Percentiles rank a stretch among this genome's conserved stretches.
phyloP scores from a whole-genome alignment of 1,284 basidiomycete species.

The Cutaneotrichosporon spelunceum region DNA sequence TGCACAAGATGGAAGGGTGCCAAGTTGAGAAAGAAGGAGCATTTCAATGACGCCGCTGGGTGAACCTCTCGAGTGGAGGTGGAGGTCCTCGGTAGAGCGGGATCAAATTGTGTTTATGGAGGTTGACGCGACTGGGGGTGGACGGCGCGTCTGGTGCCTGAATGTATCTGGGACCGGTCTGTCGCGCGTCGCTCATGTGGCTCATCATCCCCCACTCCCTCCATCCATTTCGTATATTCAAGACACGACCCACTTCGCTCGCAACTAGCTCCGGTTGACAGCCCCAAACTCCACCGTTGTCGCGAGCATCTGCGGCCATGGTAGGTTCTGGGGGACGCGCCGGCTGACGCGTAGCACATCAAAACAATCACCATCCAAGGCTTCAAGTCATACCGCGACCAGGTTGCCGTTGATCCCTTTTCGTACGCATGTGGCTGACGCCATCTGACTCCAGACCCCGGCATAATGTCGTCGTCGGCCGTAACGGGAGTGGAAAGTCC shows the following conservation, averaged over 20 bases:
- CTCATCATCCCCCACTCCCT: background rate
- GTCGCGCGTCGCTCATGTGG: background rate
- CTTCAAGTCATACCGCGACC: slow-evolving; percentile 86
- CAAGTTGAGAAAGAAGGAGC: background rate
- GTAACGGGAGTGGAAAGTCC: slow-evolving; percentile 94
- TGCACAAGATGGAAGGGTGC: background rate
- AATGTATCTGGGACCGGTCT: background rate
- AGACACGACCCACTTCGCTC: background rate
- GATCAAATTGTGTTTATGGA: background rate
- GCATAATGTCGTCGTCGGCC: slow-evolving; percentile 90
- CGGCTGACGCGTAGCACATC: slow-evolving; percentile 61
- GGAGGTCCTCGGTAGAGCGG: background rate
- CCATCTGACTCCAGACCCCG: slow-evolving; percentile 59
- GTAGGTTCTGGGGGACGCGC: background rate
- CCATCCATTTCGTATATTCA: slow-evolving; percentile 1
- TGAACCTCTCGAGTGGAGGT: background rate
- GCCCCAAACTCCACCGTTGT: background rate
- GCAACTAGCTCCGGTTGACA: background rate
- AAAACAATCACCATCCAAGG: slow-evolving; percentile 89
- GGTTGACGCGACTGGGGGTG: slow-evolving; percentile 11
- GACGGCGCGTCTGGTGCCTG: slow-evolving; percentile 9
- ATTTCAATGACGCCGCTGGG: background rate
- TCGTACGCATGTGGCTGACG: slow-evolving; percentile 29
- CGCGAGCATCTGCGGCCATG: slow-evolving; percentile 3
- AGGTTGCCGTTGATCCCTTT: slow-evolving; percentile 40